Conservation (phyloP, 225 moss, liverwort and hornwort species). For the Anthoceros angustus region DNA sequence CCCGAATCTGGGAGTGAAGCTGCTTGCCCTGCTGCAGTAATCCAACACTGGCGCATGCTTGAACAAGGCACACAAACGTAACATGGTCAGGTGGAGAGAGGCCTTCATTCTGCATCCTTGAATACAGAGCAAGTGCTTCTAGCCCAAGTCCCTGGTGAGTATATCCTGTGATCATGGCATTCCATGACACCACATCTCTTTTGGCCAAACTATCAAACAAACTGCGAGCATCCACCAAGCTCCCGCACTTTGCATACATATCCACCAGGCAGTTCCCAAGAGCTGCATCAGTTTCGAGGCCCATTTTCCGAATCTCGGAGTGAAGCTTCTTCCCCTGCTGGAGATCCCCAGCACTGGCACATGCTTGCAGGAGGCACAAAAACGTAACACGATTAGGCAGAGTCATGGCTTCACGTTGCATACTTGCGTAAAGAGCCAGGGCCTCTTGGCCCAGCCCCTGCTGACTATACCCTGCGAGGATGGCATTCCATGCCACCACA, state of each 20-base stretch:
- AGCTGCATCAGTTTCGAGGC: background rate
- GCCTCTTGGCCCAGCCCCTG: slow-evolving; percentile 1
- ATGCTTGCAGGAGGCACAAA: slow-evolving; percentile 1
- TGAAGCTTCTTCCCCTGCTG: background rate
- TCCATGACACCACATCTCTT: background rate
- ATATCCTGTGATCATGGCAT: background rate
- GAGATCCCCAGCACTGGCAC: background rate
- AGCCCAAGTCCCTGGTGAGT: background rate
- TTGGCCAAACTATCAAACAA: background rate
- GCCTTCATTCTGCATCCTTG: background rate
- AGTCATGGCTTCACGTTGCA: background rate
- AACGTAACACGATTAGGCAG: background rate
- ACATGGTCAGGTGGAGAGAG: background rate
- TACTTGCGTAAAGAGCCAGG: background rate
- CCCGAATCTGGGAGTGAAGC: background rate
- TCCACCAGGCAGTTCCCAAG: background rate
- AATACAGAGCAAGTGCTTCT: background rate
- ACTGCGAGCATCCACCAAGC: background rate
- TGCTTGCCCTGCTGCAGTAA: background rate
- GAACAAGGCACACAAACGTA: background rate
- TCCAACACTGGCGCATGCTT: background rate
- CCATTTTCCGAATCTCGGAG: background rate
- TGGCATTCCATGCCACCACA: background rate
- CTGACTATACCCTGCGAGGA: background rate
- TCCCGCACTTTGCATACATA: background rate